Percentiles rank a stretch among this genome's conserved stretches.
Conservation (phyloP, 306 rosid species). For the Vigna trinervia region DNA sequence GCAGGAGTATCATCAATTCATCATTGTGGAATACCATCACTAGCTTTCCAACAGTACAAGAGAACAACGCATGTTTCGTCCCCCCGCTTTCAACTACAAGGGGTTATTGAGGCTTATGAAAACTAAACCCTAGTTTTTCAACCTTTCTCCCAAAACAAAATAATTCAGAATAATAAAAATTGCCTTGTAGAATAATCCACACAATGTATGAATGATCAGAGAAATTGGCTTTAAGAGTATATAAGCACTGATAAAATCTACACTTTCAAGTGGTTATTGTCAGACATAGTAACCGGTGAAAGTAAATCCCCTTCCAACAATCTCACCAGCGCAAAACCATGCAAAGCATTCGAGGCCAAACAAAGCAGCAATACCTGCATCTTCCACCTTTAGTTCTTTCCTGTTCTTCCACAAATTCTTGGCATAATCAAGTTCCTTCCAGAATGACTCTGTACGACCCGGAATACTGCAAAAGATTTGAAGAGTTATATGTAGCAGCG, state of each 20-base stretch:
- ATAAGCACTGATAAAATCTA: constrained; percentile 49
- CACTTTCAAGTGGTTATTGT: constrained; percentile 49
- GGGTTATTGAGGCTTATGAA: constrained; percentile 72
- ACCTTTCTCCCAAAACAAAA: constrained; percentile 44
- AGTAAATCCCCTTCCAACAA: constrained; percentile 96
- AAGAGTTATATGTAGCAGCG: constrained; percentile 28
- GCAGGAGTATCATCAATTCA: constrained; percentile 44
- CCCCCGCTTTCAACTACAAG: constrained; percentile 66
- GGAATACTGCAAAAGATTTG: constrained; percentile 69
- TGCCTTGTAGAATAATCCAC: constrained; percentile 55
- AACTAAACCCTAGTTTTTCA: constrained; percentile 61
- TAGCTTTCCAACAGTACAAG: constrained; percentile 48
- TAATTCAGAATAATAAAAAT: constrained; percentile 55
- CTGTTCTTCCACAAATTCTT: constrained; percentile 86
- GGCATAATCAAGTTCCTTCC: constrained; percentile 82
- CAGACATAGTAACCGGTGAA: constrained; percentile 87
- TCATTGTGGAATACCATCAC: constrained; percentile 44
- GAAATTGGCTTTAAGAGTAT: constrained; percentile 46
- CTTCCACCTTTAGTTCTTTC: constrained; percentile 85
- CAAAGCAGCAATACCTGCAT: constrained; percentile 86
- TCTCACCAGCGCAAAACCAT: constrained; percentile 92
- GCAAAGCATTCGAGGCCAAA: constrained; percentile 93
- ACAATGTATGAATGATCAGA: constrained; percentile 51
- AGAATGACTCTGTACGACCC: constrained; percentile 66
- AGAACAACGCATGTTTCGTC: constrained; percentile 55